phyloP scores from a whole-genome alignment of 805 yeast species.

The Candida palmyrensis region DNA sequence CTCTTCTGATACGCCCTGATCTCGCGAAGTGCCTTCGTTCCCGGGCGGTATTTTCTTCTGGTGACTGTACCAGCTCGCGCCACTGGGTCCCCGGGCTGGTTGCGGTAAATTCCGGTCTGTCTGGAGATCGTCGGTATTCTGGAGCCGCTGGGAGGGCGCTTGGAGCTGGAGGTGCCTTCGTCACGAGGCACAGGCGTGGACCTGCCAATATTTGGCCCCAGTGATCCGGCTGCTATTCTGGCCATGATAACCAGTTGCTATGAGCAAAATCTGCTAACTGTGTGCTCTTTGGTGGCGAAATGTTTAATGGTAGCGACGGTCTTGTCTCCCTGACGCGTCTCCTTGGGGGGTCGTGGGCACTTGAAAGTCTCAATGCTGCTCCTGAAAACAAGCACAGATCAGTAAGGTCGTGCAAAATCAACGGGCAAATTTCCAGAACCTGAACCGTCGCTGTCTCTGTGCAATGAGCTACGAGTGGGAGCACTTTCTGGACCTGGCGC shows the following conservation, averaged over 20 bases:
- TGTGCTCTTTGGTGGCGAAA: too few relatives aligned
- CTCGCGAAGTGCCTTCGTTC: conserved; percentile 62
- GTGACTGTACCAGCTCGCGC: conserved; percentile 15
- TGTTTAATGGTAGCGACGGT: too few relatives aligned
- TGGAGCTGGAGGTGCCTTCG: conserved; percentile 2
- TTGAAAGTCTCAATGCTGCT: too few relatives aligned
- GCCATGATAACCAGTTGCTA: conserved; percentile 1
- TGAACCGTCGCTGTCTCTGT: too few relatives aligned
- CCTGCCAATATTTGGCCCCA: neutral
- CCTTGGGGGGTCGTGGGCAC: too few relatives aligned
- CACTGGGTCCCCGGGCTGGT: conserved; percentile 52
- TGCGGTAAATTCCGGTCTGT: conserved; percentile 36
- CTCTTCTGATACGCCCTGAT: conserved; percentile 63
- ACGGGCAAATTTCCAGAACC: too few relatives aligned
- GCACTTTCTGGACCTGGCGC: too few relatives aligned
- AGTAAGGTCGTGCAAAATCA: too few relatives aligned
- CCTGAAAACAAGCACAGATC: too few relatives aligned
- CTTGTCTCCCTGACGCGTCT: too few relatives aligned
- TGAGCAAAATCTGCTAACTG: too few relatives aligned
- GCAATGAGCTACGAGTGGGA: too few relatives aligned
- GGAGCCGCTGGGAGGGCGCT: neutral
- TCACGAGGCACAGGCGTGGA: neutral
- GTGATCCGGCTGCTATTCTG: conserved; percentile 3
- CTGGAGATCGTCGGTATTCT: conserved; percentile 3
- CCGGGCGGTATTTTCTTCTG: conserved; percentile 52